Conservation (phyloP, 2,329 filamentous ascomycete species). For the Hypoxylon sp. region DNA sequence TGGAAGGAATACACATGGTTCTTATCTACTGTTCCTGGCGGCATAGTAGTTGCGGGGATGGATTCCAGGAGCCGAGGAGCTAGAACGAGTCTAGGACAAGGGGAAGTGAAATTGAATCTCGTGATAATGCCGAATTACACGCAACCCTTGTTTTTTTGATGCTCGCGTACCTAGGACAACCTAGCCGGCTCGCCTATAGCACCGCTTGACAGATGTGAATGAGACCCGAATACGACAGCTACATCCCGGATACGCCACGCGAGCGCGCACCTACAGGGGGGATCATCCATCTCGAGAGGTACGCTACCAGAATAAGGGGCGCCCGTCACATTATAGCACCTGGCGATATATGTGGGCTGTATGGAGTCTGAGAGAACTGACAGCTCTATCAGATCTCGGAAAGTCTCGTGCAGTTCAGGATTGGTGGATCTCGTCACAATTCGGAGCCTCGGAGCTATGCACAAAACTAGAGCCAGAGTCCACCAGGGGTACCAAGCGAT, state of each 20-base stretch:
- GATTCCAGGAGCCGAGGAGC: slow-evolving; percentile 20
- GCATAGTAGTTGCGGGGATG: slow-evolving; percentile 10
- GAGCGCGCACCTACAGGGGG: slow-evolving; percentile 2
- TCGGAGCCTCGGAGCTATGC: slow-evolving; percentile 18
- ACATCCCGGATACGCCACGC: slow-evolving; percentile 10
- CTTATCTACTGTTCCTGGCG: slow-evolving; percentile 19
- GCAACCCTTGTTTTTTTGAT: slow-evolving; percentile 12
- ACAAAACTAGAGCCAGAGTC: slow-evolving; percentile 8
- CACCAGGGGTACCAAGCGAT: slow-evolving; percentile 6
- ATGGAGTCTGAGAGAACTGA: slow-evolving; percentile 12
- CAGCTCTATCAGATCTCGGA: slow-evolving; percentile 22
- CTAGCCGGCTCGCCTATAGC: slow-evolving; percentile 17
- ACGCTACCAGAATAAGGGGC: slow-evolving; percentile 1
- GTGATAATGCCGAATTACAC: slow-evolving; percentile 25
- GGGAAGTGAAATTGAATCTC: slow-evolving; percentile 25
- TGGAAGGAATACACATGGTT: slow-evolving; percentile 9
- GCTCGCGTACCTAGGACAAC: slow-evolving; percentile 2
- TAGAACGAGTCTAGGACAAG: slow-evolving; percentile 1
- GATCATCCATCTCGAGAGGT: slow-evolving; percentile 4
- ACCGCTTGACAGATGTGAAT: background rate
- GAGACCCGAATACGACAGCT: slow-evolving; percentile 39
- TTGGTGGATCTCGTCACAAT: slow-evolving; percentile 15
- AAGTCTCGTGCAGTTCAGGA: slow-evolving; percentile 20
- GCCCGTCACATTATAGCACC: slow-evolving; percentile 1
- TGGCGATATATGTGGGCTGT: background rate